Conservation (phyloP, 1,284 basidiomycete genomes). For the Cryptococcus jaspeensis region DNA sequence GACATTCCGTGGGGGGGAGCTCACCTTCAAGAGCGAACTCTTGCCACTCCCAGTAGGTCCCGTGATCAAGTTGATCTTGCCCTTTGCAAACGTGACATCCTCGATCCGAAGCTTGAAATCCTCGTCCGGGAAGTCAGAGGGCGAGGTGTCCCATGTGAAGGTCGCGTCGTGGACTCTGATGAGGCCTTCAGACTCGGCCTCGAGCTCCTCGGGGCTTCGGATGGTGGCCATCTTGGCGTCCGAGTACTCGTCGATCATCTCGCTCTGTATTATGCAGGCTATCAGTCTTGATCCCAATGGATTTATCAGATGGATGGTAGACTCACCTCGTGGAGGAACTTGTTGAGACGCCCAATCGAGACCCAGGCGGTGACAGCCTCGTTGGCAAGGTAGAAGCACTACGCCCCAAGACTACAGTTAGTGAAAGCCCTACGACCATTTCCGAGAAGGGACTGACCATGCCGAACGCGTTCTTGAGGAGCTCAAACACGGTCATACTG, state of each 20-base stretch:
- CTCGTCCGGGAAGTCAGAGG: slow-evolving; percentile 7
- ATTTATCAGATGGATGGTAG: not conserved
- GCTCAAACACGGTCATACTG: slow-evolving; percentile 50
- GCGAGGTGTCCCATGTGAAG: slow-evolving; percentile 41
- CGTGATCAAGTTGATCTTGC: slow-evolving; percentile 62
- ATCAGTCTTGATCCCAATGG: not conserved
- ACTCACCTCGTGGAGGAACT: slow-evolving; percentile 55
- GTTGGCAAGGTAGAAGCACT: slow-evolving; percentile 44
- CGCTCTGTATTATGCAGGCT: slow-evolving; percentile 49
- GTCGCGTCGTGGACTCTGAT: slow-evolving; percentile 43
- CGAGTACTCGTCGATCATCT: slow-evolving; percentile 57
- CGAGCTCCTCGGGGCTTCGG: slow-evolving; percentile 29
- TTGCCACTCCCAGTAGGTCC: slow-evolving; percentile 58
- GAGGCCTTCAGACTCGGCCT: slow-evolving; percentile 37
- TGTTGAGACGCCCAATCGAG: slow-evolving; percentile 55
- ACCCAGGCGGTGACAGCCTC: slow-evolving; percentile 53
- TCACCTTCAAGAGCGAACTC: slow-evolving; percentile 45
- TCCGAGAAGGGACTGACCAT: slow-evolving; percentile 19
- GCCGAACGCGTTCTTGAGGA: slow-evolving; percentile 42
- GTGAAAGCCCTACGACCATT: no score
- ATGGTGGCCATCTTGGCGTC: slow-evolving; percentile 30
- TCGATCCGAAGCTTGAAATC: slow-evolving; percentile 57
- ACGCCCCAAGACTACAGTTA: not conserved
- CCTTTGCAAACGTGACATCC: slow-evolving; percentile 60
- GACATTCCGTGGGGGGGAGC: not conserved